These are phyloP conservation scores for Phialocephala subalpina DNA, from an alignment of 2,329 filamentous ascomycete species.

Conservation along the genomic window DNA sequence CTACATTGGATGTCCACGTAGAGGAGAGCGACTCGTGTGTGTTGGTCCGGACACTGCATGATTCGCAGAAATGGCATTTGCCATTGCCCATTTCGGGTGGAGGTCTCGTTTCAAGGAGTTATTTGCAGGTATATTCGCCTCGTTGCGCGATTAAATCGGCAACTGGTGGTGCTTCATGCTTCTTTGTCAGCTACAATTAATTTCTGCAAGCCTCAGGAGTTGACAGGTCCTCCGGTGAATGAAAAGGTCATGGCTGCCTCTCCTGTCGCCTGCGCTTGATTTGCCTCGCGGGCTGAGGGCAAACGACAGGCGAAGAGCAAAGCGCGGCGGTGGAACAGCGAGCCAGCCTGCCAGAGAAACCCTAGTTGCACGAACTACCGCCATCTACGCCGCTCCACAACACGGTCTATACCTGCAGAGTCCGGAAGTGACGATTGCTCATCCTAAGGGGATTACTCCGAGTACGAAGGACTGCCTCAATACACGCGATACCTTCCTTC, in stretches of 20 bases:
- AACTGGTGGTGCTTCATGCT: conserved; percentile 13
- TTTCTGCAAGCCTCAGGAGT: conserved; percentile 2
- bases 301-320: background rate
- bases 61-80: conserved; percentile 11
- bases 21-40: conserved; percentile 10
- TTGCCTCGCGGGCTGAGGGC: conserved; percentile 10
- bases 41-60: conserved; percentile 7
- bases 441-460: background rate
- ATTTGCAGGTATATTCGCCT: conserved; percentile 3
- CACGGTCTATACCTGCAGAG: background rate
- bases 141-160: conserved; percentile 21
- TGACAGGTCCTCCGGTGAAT: conserved; percentile 1
- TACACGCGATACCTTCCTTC: conserved; percentile 1
- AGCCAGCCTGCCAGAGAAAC: conserved; percentile 5
- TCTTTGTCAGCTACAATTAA: conserved; percentile 14
- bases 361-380: background rate
- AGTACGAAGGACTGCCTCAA: background rate
- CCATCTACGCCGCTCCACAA: background rate
- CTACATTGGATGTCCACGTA: background rate
- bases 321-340: conserved; percentile 8
- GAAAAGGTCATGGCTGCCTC: conserved; percentile 2
- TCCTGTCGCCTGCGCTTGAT: conserved; percentile 2
- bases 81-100: conserved; percentile 3
- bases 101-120: conserved; percentile 12
- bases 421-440: background rate